A percentile compares a stretch with the other conserved stretches of the same genome.
These are phyloP conservation scores for Lachancea quebecensis DNA, from an alignment of 805 yeast genomes.

Conservation along the genomic window DNA sequence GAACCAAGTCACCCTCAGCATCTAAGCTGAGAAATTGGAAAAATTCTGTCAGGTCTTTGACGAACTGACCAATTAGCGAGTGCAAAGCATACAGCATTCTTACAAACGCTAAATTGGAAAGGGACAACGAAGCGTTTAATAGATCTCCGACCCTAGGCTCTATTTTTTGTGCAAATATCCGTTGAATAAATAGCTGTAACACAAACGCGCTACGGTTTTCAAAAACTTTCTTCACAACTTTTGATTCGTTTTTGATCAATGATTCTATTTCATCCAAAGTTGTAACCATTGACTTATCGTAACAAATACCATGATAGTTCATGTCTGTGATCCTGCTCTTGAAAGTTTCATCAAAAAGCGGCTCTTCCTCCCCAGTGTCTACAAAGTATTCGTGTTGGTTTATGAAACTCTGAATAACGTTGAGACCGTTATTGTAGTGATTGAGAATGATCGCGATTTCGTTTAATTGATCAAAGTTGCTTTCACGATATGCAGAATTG, in stretches of 20 bases:
- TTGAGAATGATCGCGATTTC: conserved; percentile 68
- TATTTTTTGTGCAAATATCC: conserved; percentile 69
- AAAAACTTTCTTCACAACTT: conserved; percentile 67
- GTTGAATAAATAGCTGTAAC: conserved; percentile 59
- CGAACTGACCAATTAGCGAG: conserved; percentile 49
- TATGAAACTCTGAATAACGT: conserved; percentile 76
- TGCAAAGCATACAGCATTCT: conserved; percentile 68
- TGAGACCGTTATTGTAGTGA: conserved; percentile 78
- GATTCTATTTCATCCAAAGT: conserved; percentile 51
- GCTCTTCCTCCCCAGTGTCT: conserved; percentile 28
- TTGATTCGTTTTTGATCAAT: conserved; percentile 64
- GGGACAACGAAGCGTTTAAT: conserved; percentile 54
- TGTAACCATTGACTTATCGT: conserved; percentile 46
- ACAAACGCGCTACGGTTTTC: conserved; percentile 57
- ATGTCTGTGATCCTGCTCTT: conserved; percentile 65
- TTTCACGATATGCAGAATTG: conserved; percentile 63
- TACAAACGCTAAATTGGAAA: conserved; percentile 64
- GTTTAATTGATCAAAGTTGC: conserved; percentile 63
- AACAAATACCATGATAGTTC: conserved; percentile 38
- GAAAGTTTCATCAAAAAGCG: conserved; percentile 37
- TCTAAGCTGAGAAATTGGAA: conserved; percentile 43
- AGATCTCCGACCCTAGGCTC: conserved; percentile 50
- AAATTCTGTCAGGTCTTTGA: conserved; percentile 58
- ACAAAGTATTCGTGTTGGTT: conserved; percentile 68
- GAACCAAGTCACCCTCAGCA: conserved; percentile 35